Evolutionary conservation across 768 basidiomycete species (phyloP).

Genomic region (Favolaschia claudopus): DNA sequence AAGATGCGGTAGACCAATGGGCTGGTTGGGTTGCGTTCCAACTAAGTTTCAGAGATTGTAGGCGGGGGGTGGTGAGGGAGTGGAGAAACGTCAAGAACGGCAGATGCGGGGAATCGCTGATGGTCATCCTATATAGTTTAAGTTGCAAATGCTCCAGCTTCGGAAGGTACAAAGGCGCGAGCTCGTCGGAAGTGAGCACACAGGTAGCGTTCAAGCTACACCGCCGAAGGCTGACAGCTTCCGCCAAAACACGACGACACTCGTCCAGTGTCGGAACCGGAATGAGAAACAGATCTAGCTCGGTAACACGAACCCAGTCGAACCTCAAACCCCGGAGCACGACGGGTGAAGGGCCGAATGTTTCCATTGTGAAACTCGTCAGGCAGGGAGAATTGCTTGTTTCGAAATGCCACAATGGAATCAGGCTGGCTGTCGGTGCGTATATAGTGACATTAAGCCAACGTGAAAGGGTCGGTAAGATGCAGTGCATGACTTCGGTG

Average conservation of each 20-base stretch:
- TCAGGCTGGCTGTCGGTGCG: slow-evolving; percentile 39
- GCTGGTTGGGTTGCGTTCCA: slow-evolving; percentile 33
- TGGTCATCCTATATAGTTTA: slow-evolving; percentile 36
- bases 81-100: slow-evolving; percentile 43
- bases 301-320: slow-evolving; percentile 50
- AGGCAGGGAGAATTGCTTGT: slow-evolving; percentile 38
- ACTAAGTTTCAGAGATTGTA: slow-evolving; percentile 41
- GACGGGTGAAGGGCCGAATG: slow-evolving; percentile 34
- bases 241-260: slow-evolving; percentile 42
- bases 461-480: slow-evolving; percentile 28
- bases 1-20: slow-evolving; percentile 9
- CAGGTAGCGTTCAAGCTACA: slow-evolving; percentile 46
- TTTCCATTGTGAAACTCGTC: slow-evolving; percentile 40
- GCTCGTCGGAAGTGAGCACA: slow-evolving; percentile 23
- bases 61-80: slow-evolving; percentile 35
- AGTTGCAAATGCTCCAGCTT: slow-evolving; percentile 42
- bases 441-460: slow-evolving; percentile 46
- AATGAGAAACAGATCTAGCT: slow-evolving; percentile 44
- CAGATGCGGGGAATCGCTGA: slow-evolving; percentile 1
- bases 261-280: slow-evolving; percentile 45
- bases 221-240: slow-evolving; percentile 37
- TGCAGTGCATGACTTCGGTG: slow-evolving; percentile 5
- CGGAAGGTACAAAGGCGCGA: slow-evolving; percentile 33
- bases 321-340: slow-evolving; percentile 37
- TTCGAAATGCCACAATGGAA: slow-evolving; percentile 30